These are phyloP conservation scores for Lachnellula cervina DNA, from an alignment of 2,329 filamentous ascomycete species.

Conservation along the genomic window DNA sequence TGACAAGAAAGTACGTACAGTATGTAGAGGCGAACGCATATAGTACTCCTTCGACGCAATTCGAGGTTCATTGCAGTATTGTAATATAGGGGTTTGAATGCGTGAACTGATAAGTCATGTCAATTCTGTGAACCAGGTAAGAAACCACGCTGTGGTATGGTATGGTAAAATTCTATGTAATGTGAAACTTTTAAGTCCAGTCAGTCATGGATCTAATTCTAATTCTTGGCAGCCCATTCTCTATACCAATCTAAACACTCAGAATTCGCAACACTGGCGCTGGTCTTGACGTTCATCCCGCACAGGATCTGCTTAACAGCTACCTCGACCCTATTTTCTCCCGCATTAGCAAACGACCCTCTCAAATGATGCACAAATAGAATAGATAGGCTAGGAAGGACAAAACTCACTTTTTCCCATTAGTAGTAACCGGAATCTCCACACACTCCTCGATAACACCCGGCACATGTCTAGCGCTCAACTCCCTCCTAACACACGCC, in stretches of 20 bases:
- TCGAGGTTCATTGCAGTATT: too few species aligned
- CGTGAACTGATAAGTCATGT: too few species aligned
- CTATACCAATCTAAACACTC: conserved; percentile 86
- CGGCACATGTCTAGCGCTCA: conserved; percentile 87
- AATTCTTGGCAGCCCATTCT: conserved; percentile 57
- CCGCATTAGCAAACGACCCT: not conserved
- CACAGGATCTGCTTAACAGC: conserved; percentile 95
- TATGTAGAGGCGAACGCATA: too few species aligned
- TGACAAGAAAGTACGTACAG: too few species aligned
- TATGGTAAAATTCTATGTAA: not conserved
- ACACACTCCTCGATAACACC: conserved; percentile 73
- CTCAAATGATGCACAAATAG: not conserved
- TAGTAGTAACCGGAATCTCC: conserved; percentile 81
- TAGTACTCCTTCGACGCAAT: too few species aligned
- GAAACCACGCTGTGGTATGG: not conserved
- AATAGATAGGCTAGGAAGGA: not conserved
- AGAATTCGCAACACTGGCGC: conserved; percentile 88
- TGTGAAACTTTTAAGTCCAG: not conserved
- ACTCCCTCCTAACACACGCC: conserved; percentile 63
- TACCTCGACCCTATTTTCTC: conserved; percentile 67
- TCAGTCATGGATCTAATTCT: not conserved
- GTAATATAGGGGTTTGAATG: too few species aligned
- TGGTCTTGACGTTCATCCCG: conserved; percentile 79
- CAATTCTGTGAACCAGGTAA: too few species aligned
- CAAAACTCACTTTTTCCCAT: conserved; percentile 83